Base-by-base conservation (phyloP, 1,139 yeast species). In the Pichia kudriavzevii region DNA sequence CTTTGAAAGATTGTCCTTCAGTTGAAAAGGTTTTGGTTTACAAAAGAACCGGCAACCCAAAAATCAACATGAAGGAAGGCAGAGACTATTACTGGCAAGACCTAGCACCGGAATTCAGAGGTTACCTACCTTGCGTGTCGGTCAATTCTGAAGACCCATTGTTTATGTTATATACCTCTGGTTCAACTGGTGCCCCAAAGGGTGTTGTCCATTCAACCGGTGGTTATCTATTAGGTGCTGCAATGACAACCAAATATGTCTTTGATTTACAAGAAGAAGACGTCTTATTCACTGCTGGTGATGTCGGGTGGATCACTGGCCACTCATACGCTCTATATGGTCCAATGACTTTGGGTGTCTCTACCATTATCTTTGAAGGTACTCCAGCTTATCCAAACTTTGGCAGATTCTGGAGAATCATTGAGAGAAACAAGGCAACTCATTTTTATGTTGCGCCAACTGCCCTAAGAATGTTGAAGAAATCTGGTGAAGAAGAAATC, bases 251-350 rank as follows among this genome's bases (percentile, higher is more conserved):
- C 41, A 83, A 80, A 62, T 91, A 88, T 61, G 83, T 88, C 39
- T 91, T 91, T 58, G 98, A 93, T 61, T 72, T 91, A 40, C 95
- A 85, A 59, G 75, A 79, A 36, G 81, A 82, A 52, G 98, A 91
- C 61, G 72, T 82, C 36, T 68, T 91, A 43, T 91, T 91, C 70
- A 88, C 97, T 35, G 96, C 97, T 36, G 97, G 97, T 60, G 98
- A 91, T 61, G 95, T 91, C 36, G 98, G 98, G 60, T 91, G 98
- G 98, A 91, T 91, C 58, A 91, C 98, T 27, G 98, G 98, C 52
- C 98, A 91, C 64, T 81, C 97, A 25, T 91, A 91, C 56, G 95
- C 94, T 24, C 68, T 88, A 43, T 91, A 91, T 59, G 97, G 97
- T 45, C 97, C 98, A 39, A 73, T 91, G 53, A 63, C 76, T 34